These are phyloP conservation scores for Botrytis squamosa DNA, from an alignment of 2,329 filamentous ascomycete species.

Conservation along the genomic window DNA sequence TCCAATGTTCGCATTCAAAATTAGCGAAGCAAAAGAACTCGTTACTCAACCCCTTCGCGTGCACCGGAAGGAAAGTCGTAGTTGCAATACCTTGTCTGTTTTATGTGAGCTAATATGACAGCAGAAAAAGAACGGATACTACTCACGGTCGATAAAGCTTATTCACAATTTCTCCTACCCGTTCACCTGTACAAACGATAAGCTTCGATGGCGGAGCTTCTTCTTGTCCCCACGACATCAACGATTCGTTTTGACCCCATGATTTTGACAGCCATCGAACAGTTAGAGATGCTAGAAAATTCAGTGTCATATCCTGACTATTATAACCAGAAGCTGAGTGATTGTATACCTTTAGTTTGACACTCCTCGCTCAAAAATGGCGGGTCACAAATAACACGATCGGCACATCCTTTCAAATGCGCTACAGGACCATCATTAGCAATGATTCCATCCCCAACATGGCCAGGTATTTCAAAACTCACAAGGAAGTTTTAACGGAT, in stretches of 20 bases:
- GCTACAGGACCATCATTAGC: constrained; percentile 37
- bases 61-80: constrained; percentile 67
- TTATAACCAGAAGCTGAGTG: not conserved
- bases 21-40: constrained; percentile 80
- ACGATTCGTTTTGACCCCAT: constrained; percentile 26
- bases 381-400: constrained; percentile 73
- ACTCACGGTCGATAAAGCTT: constrained; percentile 67
- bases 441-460: not conserved
- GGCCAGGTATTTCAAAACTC: constrained; percentile 27
- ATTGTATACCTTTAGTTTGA: constrained; percentile 65
- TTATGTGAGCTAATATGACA: constrained; percentile 37
- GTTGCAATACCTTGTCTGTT: constrained; percentile 42
- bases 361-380: constrained; percentile 79
- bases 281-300: constrained; percentile 62
- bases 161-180: constrained; percentile 63
- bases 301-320: not conserved
- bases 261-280: constrained; percentile 67
- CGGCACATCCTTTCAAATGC: constrained; percentile 61
- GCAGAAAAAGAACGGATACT: not conserved
- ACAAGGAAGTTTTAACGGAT: constrained; percentile 65
- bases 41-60: constrained; percentile 73
- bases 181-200: constrained; percentile 74
- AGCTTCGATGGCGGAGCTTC: constrained; percentile 40
- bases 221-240: constrained; percentile 15
- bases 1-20: constrained; percentile 62